Percentiles rank a stretch among this genome's conserved stretches.
Conservation (phyloP, 805 yeast genomes). For the Starmerella etchellsii region DNA sequence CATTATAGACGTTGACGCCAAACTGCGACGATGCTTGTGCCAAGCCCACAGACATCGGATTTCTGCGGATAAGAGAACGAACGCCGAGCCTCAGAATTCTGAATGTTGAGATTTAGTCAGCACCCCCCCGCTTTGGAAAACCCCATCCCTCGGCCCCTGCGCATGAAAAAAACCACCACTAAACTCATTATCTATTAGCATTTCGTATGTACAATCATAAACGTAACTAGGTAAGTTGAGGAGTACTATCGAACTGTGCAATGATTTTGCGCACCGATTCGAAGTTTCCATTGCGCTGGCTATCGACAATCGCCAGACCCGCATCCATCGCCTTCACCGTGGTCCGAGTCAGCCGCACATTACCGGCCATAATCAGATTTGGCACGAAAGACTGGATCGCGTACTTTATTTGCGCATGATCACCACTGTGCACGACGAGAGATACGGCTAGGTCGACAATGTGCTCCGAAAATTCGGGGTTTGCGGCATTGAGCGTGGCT, state of each 20-base stretch:
- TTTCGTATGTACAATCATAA: too few relatives aligned
- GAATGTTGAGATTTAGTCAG: too few relatives aligned
- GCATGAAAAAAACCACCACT: too few relatives aligned
- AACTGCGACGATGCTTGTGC: slow-evolving; percentile 10
- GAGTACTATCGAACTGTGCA: too few relatives aligned
- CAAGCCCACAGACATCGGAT: slow-evolving; percentile 5
- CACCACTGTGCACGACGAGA: slow-evolving; percentile 25
- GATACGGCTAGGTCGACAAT: slow-evolving; percentile 19
- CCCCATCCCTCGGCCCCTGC: too few relatives aligned
- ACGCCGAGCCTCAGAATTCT: too few relatives aligned
- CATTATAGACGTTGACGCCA: slow-evolving; percentile 4
- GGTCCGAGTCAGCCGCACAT: slow-evolving; percentile 9
- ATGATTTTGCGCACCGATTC: slow-evolving; percentile 14
- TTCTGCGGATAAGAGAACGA: too few relatives aligned
- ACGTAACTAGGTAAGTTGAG: too few relatives aligned
- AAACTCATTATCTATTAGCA: too few relatives aligned
- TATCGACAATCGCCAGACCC: slow-evolving; percentile 21
- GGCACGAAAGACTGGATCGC: slow-evolving; percentile 22
- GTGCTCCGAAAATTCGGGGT: slow-evolving; percentile 16
- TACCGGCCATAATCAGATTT: slow-evolving; percentile 3
- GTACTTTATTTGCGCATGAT: slow-evolving; percentile 17
- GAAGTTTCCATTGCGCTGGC: slow-evolving; percentile 9
- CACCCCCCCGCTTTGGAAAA: too few relatives aligned
- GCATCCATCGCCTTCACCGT: slow-evolving; percentile 8
- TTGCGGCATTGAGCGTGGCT: slow-evolving; percentile 14